These are phyloP conservation scores for Gypsophila paniculata DNA, from an alignment of 179 eudicot species.

Conservation along the genomic window DNA sequence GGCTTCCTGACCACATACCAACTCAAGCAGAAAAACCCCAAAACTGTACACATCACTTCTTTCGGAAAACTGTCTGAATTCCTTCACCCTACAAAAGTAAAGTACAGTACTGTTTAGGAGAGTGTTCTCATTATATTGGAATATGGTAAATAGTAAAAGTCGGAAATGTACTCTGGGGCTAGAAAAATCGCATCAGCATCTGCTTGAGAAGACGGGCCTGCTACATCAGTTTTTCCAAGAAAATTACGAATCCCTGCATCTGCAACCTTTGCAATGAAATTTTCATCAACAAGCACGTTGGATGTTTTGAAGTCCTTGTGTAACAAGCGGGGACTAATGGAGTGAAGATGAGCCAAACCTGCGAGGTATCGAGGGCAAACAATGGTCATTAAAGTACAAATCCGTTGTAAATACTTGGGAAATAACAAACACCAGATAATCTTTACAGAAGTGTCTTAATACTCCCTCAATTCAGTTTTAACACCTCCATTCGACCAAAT, in stretches of 20 bases:
- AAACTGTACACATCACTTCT: conserved; percentile 92
- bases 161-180: conserved; percentile 76
- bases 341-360: conserved; percentile 94
- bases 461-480: too few species aligned
- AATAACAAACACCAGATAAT: too few species aligned
- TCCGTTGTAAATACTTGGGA: too few species aligned
- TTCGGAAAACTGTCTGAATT: conserved; percentile 80
- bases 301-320: conserved; percentile 96
- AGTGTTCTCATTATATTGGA: not conserved
- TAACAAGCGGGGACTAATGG: conserved; percentile 83
- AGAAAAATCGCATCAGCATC: conserved; percentile 72
- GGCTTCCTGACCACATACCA: conserved; percentile 83
- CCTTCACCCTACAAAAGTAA: conserved; percentile 64
- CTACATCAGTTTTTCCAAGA: conserved; percentile 65
- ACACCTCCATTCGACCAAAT: too few species aligned
- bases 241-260: conserved; percentile 92
- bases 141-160: not conserved
- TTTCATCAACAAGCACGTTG: conserved; percentile 96
- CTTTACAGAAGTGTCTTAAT: too few species aligned
- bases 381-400: too few species aligned
- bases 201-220: conserved; percentile 73
- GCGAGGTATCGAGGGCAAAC: too few species aligned
- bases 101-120: conserved; percentile 8
- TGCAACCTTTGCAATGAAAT: conserved; percentile 92
- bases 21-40: conserved; percentile 85